Percentiles rank a stretch among this genome's conserved stretches.
Evolutionary conservation across 1,139 yeast species (phyloP).

Genomic region (Debaryomyces nepalensis): DNA sequence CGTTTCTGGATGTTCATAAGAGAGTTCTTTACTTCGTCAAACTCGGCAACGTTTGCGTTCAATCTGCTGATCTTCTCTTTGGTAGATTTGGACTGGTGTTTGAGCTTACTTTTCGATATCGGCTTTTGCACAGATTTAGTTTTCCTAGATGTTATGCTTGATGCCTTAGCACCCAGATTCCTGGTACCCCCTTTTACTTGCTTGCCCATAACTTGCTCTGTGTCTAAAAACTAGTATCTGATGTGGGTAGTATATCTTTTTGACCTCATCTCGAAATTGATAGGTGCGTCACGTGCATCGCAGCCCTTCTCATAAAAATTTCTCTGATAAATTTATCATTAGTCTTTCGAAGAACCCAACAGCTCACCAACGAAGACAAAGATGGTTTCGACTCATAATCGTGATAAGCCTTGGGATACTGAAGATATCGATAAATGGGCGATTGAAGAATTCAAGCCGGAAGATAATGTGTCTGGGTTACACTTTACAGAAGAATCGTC

Average conservation of each 20-base stretch:
- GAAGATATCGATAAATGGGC: slow-evolving; percentile 95
- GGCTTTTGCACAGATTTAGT: slow-evolving; percentile 18
- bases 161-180: slow-evolving; percentile 2
- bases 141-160: slow-evolving; percentile 13
- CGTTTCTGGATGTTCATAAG: slow-evolving; percentile 21
- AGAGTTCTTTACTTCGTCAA: slow-evolving; percentile 39
- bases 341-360: neutral
- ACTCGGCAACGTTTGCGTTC: slow-evolving; percentile 43
- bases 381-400: slow-evolving; percentile 92
- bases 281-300: slow-evolving; percentile 7
- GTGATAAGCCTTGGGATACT: slow-evolving; percentile 98
- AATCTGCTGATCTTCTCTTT: slow-evolving; percentile 48
- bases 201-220: slow-evolving; percentile 3
- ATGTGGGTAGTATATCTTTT: neutral
- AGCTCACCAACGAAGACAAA: slow-evolving; percentile 12
- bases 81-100: slow-evolving; percentile 36
- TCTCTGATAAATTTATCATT: slow-evolving; percentile 6
- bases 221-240: neutral
- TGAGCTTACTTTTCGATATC: slow-evolving; percentile 25
- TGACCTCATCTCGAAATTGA: slow-evolving; percentile 11
- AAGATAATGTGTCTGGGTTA: slow-evolving; percentile 82
- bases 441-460: slow-evolving; percentile 85
- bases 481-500: slow-evolving; percentile 94
- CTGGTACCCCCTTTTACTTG: neutral
- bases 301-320: neutral